A percentile compares a stretch with the other conserved stretches of the same genome.
These are phyloP conservation scores for Cystofilobasidium macerans DNA, from an alignment of 768 basidiomycete species.

Conservation along the genomic window DNA sequence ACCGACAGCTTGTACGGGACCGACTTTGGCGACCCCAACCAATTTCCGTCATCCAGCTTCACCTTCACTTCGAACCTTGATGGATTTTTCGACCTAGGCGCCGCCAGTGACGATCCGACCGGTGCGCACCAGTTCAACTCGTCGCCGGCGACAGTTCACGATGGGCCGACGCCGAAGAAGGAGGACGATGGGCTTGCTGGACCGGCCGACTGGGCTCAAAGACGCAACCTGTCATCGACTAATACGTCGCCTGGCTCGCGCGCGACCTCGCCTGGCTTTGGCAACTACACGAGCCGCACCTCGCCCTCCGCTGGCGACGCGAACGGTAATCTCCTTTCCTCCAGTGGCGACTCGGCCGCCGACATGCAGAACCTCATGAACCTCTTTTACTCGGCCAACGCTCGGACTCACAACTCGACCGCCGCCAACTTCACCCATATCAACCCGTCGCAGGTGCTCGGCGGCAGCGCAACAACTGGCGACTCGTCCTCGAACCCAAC, in stretches of 20 bases:
- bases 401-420: slow-evolving; percentile 13
- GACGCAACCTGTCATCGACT: slow-evolving; percentile 2
- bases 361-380: slow-evolving; percentile 40
- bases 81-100: slow-evolving; percentile 37
- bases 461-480: slow-evolving; percentile 4
- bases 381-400: slow-evolving; percentile 36
- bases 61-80: slow-evolving; percentile 36
- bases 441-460: slow-evolving; percentile 78
- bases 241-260: slow-evolving; percentile 18
- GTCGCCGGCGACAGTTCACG: slow-evolving; percentile 25
- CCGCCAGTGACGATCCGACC: slow-evolving; percentile 29
- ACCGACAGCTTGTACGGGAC: background rate
- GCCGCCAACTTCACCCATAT: slow-evolving; percentile 43
- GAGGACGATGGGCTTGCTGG: slow-evolving; percentile 6
- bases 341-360: slow-evolving; percentile 25
- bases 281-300: background rate
- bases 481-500: background rate
- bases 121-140: slow-evolving; percentile 15
- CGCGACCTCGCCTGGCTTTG: slow-evolving; percentile 6
- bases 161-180: slow-evolving; percentile 13
- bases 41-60: slow-evolving; percentile 37
- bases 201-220: background rate
- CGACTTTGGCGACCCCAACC: background rate
- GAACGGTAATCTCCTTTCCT: slow-evolving; percentile 5
- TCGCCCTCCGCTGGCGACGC: slow-evolving; percentile 6